Base-by-base conservation (phyloP, 495 filamentous ascomycete genomes). In the Xylaria acuta region DNA sequence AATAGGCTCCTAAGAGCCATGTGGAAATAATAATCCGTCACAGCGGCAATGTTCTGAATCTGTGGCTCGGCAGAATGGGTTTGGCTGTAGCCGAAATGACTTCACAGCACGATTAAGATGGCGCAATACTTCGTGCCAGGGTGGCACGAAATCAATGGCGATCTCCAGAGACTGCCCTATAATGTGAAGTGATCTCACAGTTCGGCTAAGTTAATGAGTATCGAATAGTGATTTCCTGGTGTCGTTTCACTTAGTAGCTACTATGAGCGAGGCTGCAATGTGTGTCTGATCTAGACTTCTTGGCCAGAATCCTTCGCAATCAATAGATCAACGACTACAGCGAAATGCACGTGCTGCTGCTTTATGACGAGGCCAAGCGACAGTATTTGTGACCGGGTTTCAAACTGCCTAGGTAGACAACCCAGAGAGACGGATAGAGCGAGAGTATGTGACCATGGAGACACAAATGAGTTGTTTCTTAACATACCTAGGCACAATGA, bases 1-100 rank as follows among this genome's bases (percentile, higher is more conserved):
- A 86, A 43, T 34, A 87, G 76, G 62, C 60, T 66, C 32, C 71
- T 67, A 54, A 85, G 76, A 74, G 73, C 77, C 83, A 83, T 85
- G 32, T 51, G 43, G 53, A n/a, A 69, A 74, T 71, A 27, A 14
- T 3, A n/a, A 27, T 16, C 32, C 25, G n/a, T 43, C 38, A 30
- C 36, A 32, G 36, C 36, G 51, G 36, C 7, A 40, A 22, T 30
- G 25, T 18, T 25, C 2, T 27, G 18, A 40, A 27, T 67, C 2
- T 20, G 22, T 59, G 53, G 38, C 20, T n/a, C 59, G 60, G 30
- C n/a, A 64, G 14, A 64, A 64, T 12, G 18, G 53, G 16, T 18
- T 40, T 41, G 7, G 36, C 34, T 20, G 18, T 41, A 62, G 32
- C 45, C 20, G 54, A 59, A 25, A 62, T 62, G 66, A 59, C 6